Percentiles rank a stretch among this genome's conserved stretches.
phyloP scores from a whole-genome alignment of 345 rosid species.

The Syzygium jambos region DNA sequence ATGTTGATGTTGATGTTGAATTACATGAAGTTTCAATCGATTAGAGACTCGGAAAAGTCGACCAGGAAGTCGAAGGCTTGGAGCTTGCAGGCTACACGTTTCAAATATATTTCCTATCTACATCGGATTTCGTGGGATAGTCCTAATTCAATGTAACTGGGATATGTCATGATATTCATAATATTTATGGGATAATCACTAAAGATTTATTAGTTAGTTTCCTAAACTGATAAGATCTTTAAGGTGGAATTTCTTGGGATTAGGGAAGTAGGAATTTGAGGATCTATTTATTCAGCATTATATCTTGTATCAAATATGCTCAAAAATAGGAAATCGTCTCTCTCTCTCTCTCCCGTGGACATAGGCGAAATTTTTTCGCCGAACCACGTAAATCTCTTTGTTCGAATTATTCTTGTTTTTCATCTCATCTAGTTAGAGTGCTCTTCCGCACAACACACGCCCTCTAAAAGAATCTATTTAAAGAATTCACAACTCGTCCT shows the following conservation, averaged over 20 bases:
- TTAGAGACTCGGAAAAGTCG: not conserved
- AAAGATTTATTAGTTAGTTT: not conserved
- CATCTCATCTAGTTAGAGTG: too few species aligned
- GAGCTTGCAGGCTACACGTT: not conserved
- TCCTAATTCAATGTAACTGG: not conserved
- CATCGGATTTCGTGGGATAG: not conserved
- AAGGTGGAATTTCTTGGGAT: not conserved
- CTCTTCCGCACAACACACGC: too few species aligned
- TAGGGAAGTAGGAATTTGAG: not conserved
- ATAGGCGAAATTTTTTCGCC: not conserved
- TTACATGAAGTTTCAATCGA: not conserved
- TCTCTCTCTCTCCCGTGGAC: not conserved
- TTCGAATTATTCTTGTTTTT: too few species aligned
- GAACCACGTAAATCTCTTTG: too few species aligned
- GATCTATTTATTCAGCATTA: not conserved
- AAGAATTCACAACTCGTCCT: too few species aligned
- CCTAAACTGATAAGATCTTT: not conserved
- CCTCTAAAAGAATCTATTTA: too few species aligned
- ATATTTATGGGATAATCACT: not conserved
- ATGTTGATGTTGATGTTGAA: not conserved
- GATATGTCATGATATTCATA: not conserved
- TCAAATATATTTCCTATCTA: not conserved
- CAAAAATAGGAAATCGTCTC: not conserved
- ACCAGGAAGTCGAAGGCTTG: accelerated
- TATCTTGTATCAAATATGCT: not conserved